Conservation (phyloP, 2,329 filamentous ascomycete species). For the Bipolaris cookei region DNA sequence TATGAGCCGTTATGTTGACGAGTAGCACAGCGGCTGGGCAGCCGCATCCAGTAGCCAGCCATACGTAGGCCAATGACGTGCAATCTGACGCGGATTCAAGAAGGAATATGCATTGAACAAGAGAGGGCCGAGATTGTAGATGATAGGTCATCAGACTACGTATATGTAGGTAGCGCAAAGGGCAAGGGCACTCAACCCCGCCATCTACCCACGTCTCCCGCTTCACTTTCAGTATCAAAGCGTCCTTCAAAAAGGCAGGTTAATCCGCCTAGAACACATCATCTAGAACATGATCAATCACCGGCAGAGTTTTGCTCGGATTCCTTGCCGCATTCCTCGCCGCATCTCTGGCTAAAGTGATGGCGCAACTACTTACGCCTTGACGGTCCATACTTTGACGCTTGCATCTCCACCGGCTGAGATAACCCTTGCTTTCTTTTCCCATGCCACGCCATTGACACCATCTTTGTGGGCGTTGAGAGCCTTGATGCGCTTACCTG, state of each 20-base stretch:
- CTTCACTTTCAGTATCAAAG: constrained; percentile 12
- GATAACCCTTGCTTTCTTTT: constrained; percentile 68
- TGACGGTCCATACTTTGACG: constrained; percentile 79
- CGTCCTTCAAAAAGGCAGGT: constrained; percentile 4
- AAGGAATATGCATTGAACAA: not conserved
- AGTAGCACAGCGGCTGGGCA: not conserved
- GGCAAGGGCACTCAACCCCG: constrained; percentile 5
- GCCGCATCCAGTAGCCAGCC: not conserved
- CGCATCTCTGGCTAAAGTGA: not conserved
- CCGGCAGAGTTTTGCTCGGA: not conserved
- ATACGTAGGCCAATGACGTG: not conserved
- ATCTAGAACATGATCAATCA: constrained; percentile 2
- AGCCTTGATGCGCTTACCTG: constrained; percentile 82
- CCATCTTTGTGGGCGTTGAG: constrained; percentile 95
- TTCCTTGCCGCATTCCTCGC: not conserved
- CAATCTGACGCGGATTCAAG: not conserved
- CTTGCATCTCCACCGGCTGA: constrained; percentile 87
- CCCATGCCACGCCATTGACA: constrained; percentile 86
- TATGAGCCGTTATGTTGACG: not conserved
- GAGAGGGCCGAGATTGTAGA: not conserved
- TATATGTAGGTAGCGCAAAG: not conserved
- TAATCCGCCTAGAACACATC: not conserved
- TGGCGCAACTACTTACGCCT: constrained; percentile 29
- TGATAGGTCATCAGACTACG: not conserved
- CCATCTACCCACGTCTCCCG: not conserved